Conservation (phyloP, 2,329 filamentous ascomycete species). For the Septoria petroselini region DNA sequence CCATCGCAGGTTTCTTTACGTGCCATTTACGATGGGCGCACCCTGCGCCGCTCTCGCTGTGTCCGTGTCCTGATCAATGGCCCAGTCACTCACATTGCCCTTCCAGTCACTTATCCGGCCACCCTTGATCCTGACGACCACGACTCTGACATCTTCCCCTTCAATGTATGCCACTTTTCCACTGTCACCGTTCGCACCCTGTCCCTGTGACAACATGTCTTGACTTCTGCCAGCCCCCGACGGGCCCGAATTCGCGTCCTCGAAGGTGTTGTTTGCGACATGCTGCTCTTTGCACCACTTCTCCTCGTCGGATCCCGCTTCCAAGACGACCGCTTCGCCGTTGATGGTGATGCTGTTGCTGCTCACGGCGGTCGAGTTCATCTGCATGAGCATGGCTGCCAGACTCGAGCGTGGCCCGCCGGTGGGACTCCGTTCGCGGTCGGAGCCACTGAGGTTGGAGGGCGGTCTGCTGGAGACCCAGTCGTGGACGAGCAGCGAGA, state of each 20-base stretch:
- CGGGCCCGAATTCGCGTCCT: conserved; percentile 17
- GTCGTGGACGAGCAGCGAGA: conserved; percentile 94
- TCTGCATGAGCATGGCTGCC: conserved; percentile 77
- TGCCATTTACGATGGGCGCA: conserved; percentile 1
- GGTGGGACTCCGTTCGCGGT: conserved; percentile 59
- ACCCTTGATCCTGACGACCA: conserved; percentile 78
- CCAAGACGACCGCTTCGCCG: conserved; percentile 73
- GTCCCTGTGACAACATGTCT: conserved; percentile 27
- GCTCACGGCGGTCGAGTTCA: conserved; percentile 84
- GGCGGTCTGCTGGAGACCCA: conserved; percentile 93
- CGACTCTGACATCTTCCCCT: conserved; percentile 79
- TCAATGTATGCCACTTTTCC: conserved; percentile 68
- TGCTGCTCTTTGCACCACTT: conserved; percentile 78
- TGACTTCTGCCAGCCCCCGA: conserved; percentile 29
- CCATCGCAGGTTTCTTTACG: too few relatives aligned
- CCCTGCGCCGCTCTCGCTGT: conserved; percentile 1
- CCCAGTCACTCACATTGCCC: conserved; percentile 83
- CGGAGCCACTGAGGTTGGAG: conserved; percentile 45
- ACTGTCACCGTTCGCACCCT: conserved; percentile 32
- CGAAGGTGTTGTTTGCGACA: conserved; percentile 78
- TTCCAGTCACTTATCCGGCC: conserved; percentile 93
- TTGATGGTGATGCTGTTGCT: conserved; percentile 93
- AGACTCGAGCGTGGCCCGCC: conserved; percentile 68
- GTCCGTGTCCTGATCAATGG: conserved; percentile 14
- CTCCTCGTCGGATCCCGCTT: conserved; percentile 75